A percentile compares a stretch with the other conserved stretches of the same genome.
phyloP scores from a whole-genome alignment of 2,329 filamentous ascomycete genomes.

The Lachnellula willkommii region DNA sequence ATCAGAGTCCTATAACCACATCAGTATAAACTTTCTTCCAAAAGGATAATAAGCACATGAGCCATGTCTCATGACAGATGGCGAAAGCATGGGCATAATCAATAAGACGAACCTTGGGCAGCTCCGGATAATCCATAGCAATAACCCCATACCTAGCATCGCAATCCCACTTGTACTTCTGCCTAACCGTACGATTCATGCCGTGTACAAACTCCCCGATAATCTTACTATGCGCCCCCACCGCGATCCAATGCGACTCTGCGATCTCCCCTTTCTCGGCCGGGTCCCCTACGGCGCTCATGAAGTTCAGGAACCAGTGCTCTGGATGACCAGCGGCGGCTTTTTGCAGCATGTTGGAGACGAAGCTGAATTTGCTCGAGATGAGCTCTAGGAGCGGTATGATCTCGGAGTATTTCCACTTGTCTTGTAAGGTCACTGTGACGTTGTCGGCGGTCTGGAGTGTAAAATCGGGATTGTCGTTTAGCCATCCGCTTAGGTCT shows the following conservation, averaged over 20 bases:
- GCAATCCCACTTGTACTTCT: constrained; percentile 26
- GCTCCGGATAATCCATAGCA: constrained; percentile 25
- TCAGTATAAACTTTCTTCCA: too few species aligned
- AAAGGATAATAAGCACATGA: too few species aligned
- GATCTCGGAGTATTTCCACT: constrained; percentile 39
- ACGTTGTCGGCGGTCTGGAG: constrained; percentile 37
- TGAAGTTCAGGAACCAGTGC: constrained; percentile 41
- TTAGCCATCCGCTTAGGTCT: constrained; percentile 48
- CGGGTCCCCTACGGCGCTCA: constrained; percentile 37
- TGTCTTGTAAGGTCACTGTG: constrained; percentile 41
- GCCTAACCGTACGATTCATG: constrained; percentile 37
- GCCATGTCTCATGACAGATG: too few species aligned
- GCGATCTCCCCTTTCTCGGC: constrained; percentile 34
- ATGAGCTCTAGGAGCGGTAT: constrained; percentile 37
- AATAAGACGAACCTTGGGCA: constrained; percentile 16
- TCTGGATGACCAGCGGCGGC: constrained; percentile 24
- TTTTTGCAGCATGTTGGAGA: constrained; percentile 34
- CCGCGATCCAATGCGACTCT: constrained; percentile 41
- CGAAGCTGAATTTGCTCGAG: constrained; percentile 35
- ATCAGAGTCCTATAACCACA: constrained; percentile 28
- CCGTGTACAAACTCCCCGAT: constrained; percentile 38
- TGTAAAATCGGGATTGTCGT: constrained; percentile 58
- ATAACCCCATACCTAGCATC: constrained; percentile 28
- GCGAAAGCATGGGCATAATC: too few species aligned
- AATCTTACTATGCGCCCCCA: constrained; percentile 39